phyloP scores from a whole-genome alignment of 2,329 filamentous ascomycete species.

The Verticillium nonalfalfae region DNA sequence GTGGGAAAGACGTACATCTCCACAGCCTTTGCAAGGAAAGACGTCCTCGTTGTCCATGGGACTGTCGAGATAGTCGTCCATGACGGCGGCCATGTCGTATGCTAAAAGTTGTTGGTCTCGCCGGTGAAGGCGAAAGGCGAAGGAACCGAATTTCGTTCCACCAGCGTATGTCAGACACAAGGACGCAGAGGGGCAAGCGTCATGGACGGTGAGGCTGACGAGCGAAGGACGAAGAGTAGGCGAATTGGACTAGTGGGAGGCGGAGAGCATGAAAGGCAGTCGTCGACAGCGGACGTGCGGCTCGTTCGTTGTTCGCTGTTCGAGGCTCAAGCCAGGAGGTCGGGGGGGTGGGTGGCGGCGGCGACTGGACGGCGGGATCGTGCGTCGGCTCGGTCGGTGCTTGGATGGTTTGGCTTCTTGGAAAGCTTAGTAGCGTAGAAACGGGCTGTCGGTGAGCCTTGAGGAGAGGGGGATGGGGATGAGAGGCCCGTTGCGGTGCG shows the following conservation, averaged over 20 bases:
- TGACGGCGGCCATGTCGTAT: slow-evolving; percentile 36
- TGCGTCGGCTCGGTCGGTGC: not conserved
- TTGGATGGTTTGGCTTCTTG: not conserved
- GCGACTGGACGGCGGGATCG: not conserved
- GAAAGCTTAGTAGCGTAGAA: not conserved
- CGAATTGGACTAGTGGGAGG: slow-evolving; percentile 1
- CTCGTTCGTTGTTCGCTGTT: not conserved
- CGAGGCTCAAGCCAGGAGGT: not conserved
- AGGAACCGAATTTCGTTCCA: not conserved
- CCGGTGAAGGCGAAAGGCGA: slow-evolving; percentile 2
- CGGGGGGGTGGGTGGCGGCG: not conserved
- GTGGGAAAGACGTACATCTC: slow-evolving; percentile 58
- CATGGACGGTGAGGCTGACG: slow-evolving; percentile 6
- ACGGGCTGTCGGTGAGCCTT: not conserved
- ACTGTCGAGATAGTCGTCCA: slow-evolving; percentile 57
- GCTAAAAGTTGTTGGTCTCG: slow-evolving; percentile 2
- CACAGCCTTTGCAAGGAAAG: slow-evolving; percentile 88
- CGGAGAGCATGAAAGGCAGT: slow-evolving; percentile 1
- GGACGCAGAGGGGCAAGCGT: not conserved
- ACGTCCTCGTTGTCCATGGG: slow-evolving; percentile 74
- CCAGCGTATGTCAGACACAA: not conserved
- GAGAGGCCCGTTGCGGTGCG: not conserved
- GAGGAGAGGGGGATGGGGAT: not conserved
- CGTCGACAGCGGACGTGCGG: not conserved
- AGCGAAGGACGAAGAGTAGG: not conserved